A percentile compares a stretch with the other conserved stretches of the same genome.
These are phyloP conservation scores for Aspergillus tanneri DNA, from an alignment of 2,329 filamentous ascomycete genomes.

Conservation along the genomic window DNA sequence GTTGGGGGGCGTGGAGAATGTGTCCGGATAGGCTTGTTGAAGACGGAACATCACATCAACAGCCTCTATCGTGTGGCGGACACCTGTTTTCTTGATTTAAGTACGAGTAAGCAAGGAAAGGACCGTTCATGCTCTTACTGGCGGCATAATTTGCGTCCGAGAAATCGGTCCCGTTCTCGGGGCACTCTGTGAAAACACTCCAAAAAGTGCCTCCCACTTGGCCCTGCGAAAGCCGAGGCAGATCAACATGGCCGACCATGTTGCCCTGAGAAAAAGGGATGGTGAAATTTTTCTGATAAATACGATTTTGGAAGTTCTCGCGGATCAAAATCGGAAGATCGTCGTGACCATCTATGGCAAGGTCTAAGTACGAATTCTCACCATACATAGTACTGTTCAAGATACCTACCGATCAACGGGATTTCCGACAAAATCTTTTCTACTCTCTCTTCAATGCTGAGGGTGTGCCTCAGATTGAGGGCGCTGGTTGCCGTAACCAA, in stretches of 20 bases:
- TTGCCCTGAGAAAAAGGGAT: conserved; percentile 70
- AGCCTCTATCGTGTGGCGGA: conserved; percentile 37
- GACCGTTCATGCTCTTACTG: conserved; percentile 52
- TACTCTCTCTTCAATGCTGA: conserved; percentile 41
- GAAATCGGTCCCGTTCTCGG: conserved; percentile 68
- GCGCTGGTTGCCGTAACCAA: conserved; percentile 6
- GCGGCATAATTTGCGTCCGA: conserved; percentile 68
- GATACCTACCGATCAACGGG: conserved; percentile 48
- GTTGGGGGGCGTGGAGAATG: conserved; percentile 59
- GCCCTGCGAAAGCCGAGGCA: conserved; percentile 70
- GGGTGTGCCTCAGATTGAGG: conserved; percentile 6
- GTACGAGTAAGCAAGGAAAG: not conserved
- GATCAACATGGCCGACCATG: conserved; percentile 70
- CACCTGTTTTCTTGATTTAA: conserved; percentile 18
- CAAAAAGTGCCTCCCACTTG: conserved; percentile 78
- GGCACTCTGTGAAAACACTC: conserved; percentile 81
- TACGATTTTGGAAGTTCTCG: conserved; percentile 67
- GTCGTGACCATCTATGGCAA: conserved; percentile 75
- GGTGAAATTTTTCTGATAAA: conserved; percentile 73
- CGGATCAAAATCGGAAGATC: conserved; percentile 78
- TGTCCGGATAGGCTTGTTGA: conserved; percentile 33
- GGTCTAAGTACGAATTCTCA: not conserved
- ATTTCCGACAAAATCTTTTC: conserved; percentile 47
- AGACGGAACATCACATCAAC: conserved; percentile 39
- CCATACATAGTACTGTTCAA: too few relatives aligned